These are phyloP conservation scores for Tetrapisispora namnaoensis DNA, from an alignment of 805 yeast genomes.

Conservation along the genomic window DNA sequence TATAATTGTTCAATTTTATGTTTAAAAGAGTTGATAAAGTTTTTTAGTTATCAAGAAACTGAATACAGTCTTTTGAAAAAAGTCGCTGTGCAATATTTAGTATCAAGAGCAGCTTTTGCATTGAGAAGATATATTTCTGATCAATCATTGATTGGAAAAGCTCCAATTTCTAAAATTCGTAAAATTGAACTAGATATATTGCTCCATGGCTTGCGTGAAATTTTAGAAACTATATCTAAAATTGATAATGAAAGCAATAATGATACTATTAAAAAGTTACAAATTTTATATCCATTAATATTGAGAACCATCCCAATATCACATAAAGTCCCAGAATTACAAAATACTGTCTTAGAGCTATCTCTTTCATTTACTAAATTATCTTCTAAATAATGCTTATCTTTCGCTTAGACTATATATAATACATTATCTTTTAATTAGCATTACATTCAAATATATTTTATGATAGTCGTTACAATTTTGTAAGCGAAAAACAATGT, in stretches of 20 bases:
- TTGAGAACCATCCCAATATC: slow-evolving; percentile 27
- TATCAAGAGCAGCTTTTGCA: slow-evolving; percentile 49
- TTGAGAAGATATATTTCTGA: slow-evolving; percentile 59
- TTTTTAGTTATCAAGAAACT: slow-evolving; percentile 27
- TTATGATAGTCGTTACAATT: too few species aligned
- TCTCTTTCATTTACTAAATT: slow-evolving; percentile 23
- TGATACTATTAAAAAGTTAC: slow-evolving; percentile 9
- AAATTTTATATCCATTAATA: slow-evolving; percentile 22
- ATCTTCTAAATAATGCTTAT: slow-evolving; percentile 3
- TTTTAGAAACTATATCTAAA: slow-evolving; percentile 12
- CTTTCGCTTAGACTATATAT: neutral
- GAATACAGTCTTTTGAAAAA: slow-evolving; percentile 14
- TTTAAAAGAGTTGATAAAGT: slow-evolving; percentile 40
- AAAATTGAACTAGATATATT: slow-evolving; percentile 47
- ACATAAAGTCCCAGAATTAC: slow-evolving; percentile 24
- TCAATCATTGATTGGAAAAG: slow-evolving; percentile 43
- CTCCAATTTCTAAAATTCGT: slow-evolving; percentile 62
- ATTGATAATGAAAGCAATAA: neutral
- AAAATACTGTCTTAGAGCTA: slow-evolving; percentile 19
- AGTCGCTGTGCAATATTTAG: slow-evolving; percentile 38
- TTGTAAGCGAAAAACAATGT: too few species aligned
- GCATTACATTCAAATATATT: too few species aligned
- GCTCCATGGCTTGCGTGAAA: slow-evolving; percentile 34
- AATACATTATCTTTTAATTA: too few species aligned
- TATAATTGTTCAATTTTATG: slow-evolving; percentile 45